Base-by-base conservation (phyloP, 345 rosid species). In the Gossypium ekmanianum region DNA sequence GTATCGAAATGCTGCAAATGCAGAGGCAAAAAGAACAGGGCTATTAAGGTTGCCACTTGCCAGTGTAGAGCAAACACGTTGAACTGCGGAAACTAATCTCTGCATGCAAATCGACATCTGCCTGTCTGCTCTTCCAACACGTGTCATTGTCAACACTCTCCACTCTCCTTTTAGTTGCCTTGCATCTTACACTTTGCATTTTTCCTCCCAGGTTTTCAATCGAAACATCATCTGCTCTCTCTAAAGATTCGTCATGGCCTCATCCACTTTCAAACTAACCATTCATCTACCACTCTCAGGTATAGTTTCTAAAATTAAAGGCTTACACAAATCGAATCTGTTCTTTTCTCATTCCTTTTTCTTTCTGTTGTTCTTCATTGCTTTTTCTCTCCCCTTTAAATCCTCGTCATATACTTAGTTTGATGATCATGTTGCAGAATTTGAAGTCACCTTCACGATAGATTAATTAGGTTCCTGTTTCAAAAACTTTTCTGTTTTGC, bases 51-150 rank as follows among this genome's bases (percentile, higher is more conserved):
- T 9, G 11, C 50, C 50, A 11, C 50, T 9, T 59, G 61, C 11
- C 61, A 29, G 45, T 47, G 34, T 4, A n/a, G 1, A 51, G 51
- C 44, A 47, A 47, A 65, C 72, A 76, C 75, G 75, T 52, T 47
- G 75, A 61, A 67, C 10, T 41, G 61, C 26, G 57, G 58, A 34
- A 34, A 20, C 62, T 22, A 7, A 41, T 57, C 62, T 16, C 27
- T 73, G 75, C 82, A 58, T 76, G 82, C 74, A 16, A 34, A 13
- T 24, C 13, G 61, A 52, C 47, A 52, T 20, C 52, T 34, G 80
- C 18, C 50, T 0, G 7, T 65, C 69, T 61, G 48, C 65, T 43
- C 81, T 50, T 69, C 1, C 66, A 27, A 68, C 75, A 74, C 75
- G 72, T 79, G 78, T 69, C 66, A 9, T 44, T 22, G 5, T 29